Conservation (phyloP, 192 early-diverging fungal genomes). For the Coemansia erecta region DNA sequence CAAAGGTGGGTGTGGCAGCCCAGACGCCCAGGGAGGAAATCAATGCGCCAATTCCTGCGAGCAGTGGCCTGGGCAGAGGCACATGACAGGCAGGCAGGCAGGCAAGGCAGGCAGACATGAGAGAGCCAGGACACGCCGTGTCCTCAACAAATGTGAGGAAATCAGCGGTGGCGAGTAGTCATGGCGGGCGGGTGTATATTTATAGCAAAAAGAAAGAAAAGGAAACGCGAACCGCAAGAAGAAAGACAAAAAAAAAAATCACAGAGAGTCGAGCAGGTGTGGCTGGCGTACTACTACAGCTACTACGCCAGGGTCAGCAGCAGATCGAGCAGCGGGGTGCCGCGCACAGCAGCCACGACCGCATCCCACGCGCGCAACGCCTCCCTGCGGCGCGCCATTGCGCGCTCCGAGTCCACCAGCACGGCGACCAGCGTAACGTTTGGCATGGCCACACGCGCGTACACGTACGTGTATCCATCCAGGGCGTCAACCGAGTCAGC, state of each 20-base stretch:
- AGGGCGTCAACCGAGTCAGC: not conserved
- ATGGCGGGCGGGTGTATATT: too few relatives aligned
- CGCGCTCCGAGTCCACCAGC: slow-evolving; percentile 39
- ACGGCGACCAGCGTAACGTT: slow-evolving; percentile 42
- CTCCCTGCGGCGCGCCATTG: slow-evolving; percentile 37
- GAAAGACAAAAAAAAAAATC: not conserved
- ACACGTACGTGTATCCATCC: slow-evolving; percentile 36
- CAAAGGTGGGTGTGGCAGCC: not conserved
- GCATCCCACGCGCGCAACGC: slow-evolving; percentile 43
- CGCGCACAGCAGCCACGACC: slow-evolving; percentile 44
- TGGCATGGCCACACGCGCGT: slow-evolving; percentile 42
- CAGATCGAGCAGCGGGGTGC: slow-evolving; percentile 33
- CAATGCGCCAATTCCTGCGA: slow-evolving; percentile 11
- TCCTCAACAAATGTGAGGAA: slow-evolving; percentile 2
- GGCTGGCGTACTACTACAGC: too few relatives aligned
- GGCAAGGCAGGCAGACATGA: too few relatives aligned
- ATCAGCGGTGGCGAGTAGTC: not conserved
- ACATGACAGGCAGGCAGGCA: not conserved
- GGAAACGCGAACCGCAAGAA: not conserved
- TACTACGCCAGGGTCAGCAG: slow-evolving; percentile 23
- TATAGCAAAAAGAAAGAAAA: not conserved
- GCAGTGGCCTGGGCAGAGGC: slow-evolving; percentile 1
- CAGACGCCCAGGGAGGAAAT: slow-evolving; percentile 2
- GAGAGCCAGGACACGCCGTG: not conserved
- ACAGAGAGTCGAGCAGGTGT: not conserved